phyloP scores from a whole-genome alignment of 164 flowering plant genomes.

The Annona squamosa region DNA sequence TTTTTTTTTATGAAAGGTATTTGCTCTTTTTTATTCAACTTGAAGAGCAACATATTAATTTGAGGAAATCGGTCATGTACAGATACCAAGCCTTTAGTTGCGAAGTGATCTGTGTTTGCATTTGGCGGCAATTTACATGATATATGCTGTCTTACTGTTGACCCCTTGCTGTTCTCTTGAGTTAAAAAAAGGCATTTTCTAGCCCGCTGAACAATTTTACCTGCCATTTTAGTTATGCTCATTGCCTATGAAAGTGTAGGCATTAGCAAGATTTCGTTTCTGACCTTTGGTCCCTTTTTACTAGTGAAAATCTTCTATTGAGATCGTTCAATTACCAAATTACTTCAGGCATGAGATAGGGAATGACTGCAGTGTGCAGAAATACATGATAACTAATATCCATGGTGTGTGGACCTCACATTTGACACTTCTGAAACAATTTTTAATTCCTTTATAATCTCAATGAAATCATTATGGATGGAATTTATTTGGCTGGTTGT shows the following conservation, averaged over 20 bases:
- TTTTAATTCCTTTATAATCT: not conserved
- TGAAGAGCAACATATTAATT: not conserved
- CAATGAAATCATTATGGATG: not conserved
- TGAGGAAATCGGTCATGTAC: not conserved
- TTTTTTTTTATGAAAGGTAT: no score
- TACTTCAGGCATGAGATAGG: not conserved
- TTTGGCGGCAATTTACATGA: not conserved
- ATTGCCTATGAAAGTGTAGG: not conserved
- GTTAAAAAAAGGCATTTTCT: not conserved
- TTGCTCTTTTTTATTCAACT: no score
- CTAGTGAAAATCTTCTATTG: not conserved
- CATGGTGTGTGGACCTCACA: not conserved
- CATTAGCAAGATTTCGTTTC: not conserved
- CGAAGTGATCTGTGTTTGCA: not conserved
- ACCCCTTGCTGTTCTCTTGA: not conserved
- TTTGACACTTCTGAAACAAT: not conserved
- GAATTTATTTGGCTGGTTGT: slow-evolving; percentile 1
- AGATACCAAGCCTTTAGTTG: not conserved
- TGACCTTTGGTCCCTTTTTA: not conserved
- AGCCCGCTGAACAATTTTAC: not conserved
- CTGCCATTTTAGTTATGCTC: not conserved
- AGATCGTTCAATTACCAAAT: no score
- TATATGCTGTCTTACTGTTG: not conserved
- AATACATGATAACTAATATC: not conserved
- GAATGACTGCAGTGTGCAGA: not conserved